Conservation (phyloP, 306 rosid genomes). For the Citrullus colocynthis region DNA sequence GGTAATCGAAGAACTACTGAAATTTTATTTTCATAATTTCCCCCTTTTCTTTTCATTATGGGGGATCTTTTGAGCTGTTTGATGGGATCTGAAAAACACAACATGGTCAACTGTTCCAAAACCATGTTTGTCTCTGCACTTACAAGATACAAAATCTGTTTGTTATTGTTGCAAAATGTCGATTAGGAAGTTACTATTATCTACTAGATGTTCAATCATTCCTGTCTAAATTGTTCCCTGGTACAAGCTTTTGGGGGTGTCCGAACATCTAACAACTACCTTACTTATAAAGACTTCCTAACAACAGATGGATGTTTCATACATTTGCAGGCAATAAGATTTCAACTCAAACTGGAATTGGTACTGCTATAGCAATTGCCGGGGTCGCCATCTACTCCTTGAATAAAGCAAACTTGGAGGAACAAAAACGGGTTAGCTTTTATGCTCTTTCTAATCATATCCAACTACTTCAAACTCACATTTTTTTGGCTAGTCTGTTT, state of each 20-base stretch:
- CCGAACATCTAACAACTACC: no score
- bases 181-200: background rate
- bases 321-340: conserved; percentile 45
- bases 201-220: background rate
- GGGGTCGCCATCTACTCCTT: conserved; percentile 69
- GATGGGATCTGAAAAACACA: background rate
- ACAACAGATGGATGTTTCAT: background rate
- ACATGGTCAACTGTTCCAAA: background rate
- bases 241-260: no score
- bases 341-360: conserved; percentile 64
- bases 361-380: conserved; percentile 61
- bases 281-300: background rate
- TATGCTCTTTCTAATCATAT: background rate
- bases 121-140: background rate
- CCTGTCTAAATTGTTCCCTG: background rate
- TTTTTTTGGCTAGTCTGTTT: background rate
- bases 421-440: conserved; percentile 36
- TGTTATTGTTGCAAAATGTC: background rate
- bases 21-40: no score
- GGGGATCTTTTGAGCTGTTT: background rate
- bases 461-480: background rate
- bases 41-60: no score
- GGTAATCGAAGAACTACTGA: no score
- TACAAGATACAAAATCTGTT: background rate
- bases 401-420: conserved; percentile 66